Evolutionary conservation across 169 alveolate species (phyloP).

Genomic region (Blepharisma undulans): DNA sequence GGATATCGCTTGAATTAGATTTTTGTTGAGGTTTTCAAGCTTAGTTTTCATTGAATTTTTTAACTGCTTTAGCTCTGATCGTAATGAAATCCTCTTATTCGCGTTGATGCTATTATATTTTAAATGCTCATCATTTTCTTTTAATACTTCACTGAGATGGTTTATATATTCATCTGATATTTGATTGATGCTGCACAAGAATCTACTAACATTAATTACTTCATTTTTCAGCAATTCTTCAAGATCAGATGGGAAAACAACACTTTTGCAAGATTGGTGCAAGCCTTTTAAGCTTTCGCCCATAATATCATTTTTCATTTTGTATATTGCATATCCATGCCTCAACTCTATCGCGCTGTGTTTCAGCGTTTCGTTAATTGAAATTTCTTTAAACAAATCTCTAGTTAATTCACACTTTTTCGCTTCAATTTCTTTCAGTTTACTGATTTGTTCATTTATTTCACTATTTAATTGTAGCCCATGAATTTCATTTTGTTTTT

Average conservation of each 20-base stretch:
- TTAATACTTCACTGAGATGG: neutral
- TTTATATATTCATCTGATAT: neutral
- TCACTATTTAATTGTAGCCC: neutral
- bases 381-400: neutral
- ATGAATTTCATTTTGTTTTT: neutral
- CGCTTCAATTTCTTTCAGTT: neutral
- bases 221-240: neutral
- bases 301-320: slow-evolving; percentile 60
- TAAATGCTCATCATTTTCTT: neutral
- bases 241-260: neutral
- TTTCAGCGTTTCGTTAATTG: neutral
- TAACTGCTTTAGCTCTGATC: neutral
- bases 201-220: neutral
- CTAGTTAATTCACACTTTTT: neutral
- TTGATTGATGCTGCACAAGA: neutral
- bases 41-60: neutral
- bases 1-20: neutral
- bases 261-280: slow-evolving; percentile 32
- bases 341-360: slow-evolving; percentile 45
- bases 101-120: neutral
- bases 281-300: slow-evolving; percentile 57
- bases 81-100: neutral
- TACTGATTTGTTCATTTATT: neutral
- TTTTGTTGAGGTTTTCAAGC: neutral
- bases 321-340: slow-evolving; percentile 35